phyloP scores from a whole-genome alignment of 192 early-diverging fungal species.

The Coemansia sp. region DNA sequence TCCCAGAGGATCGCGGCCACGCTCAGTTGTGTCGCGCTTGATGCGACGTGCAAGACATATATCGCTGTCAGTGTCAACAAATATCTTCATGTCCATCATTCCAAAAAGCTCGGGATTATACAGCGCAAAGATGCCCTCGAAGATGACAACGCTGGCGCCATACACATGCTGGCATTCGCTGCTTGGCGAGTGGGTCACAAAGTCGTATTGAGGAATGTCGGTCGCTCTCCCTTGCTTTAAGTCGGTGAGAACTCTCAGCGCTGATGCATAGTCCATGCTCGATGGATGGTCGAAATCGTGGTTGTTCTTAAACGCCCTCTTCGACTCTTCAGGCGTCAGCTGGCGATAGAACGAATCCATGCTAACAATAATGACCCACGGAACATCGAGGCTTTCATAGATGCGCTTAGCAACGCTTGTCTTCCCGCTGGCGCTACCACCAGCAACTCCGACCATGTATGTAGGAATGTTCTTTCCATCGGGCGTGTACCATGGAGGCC shows the following conservation, averaged over 20 bases:
- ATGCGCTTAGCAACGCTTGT: conserved; percentile 77
- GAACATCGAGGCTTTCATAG: conserved; percentile 70
- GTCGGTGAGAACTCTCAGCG: conserved; percentile 69
- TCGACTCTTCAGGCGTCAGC: conserved; percentile 74
- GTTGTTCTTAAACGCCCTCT: conserved; percentile 65
- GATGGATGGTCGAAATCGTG: conserved; percentile 93
- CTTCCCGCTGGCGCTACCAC: conserved; percentile 84
- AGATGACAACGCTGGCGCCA: conserved; percentile 93
- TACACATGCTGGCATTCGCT: conserved; percentile 69
- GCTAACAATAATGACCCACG: conserved; percentile 86
- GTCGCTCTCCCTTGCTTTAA: conserved; percentile 79
- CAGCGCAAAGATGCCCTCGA: conserved; percentile 97
- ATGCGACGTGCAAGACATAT: conserved; percentile 86
- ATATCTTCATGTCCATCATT: conserved; percentile 86
- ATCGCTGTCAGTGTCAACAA: conserved; percentile 95
- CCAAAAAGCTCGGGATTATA: conserved; percentile 79
- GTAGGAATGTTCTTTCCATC: conserved; percentile 64
- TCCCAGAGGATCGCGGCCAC: conserved; percentile 84
- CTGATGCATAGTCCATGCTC: conserved; percentile 81
- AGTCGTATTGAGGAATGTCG: conserved; percentile 90
- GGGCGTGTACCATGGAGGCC: conserved; percentile 51
- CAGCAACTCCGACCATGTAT: conserved; percentile 76
- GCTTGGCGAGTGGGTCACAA: conserved; percentile 79
- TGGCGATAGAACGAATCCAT: conserved; percentile 97
- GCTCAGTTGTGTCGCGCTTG: conserved; percentile 86